Conservation (phyloP, 345 rosid genomes). For the Stellera chamaejasme region DNA sequence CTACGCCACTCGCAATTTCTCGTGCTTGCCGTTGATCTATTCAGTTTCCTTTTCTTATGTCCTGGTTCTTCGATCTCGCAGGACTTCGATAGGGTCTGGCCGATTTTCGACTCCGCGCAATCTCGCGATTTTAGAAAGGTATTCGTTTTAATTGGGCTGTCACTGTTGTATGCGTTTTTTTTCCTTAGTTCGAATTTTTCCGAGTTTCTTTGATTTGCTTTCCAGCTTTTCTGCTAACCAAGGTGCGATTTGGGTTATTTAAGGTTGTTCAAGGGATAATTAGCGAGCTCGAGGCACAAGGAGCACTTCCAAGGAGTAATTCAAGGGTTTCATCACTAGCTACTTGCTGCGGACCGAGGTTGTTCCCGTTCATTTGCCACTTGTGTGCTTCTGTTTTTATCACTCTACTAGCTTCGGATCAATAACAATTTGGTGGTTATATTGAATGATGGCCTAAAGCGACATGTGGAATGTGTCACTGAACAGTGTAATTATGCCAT, state of each 20-base stretch:
- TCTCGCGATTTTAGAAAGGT: conserved; percentile 99
- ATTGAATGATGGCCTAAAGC: no score
- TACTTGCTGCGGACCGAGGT: conserved; percentile 99
- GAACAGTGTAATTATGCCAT: no score
- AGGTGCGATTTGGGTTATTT: conserved; percentile 3
- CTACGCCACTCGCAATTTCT: background rate
- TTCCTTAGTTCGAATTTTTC: background rate
- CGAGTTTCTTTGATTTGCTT: conserved; percentile 1
- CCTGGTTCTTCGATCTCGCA: conserved; percentile 40
- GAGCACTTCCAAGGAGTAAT: conserved; percentile 97
- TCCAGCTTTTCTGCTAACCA: conserved; percentile 7
- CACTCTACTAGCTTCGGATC: no score
- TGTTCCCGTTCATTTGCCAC: conserved; percentile 5
- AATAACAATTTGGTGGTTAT: no score
- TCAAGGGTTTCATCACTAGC: conserved; percentile 99
- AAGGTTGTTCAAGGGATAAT: conserved; percentile 98
- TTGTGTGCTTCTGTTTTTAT: no score
- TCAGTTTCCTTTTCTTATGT: conserved; percentile 11
- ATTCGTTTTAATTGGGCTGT: background rate
- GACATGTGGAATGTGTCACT: no score
- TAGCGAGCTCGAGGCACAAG: conserved; percentile 97
- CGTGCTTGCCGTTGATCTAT: conserved; percentile 7
- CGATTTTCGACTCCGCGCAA: conserved; percentile 98
- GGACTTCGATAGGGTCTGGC: conserved; percentile 99
- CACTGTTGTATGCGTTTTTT: background rate